Evolutionary conservation across 352 stramenopile genomes (phyloP), one percentile per base, ranked within the genome.

Genomic region (Phytophthora cactorum): DNA sequence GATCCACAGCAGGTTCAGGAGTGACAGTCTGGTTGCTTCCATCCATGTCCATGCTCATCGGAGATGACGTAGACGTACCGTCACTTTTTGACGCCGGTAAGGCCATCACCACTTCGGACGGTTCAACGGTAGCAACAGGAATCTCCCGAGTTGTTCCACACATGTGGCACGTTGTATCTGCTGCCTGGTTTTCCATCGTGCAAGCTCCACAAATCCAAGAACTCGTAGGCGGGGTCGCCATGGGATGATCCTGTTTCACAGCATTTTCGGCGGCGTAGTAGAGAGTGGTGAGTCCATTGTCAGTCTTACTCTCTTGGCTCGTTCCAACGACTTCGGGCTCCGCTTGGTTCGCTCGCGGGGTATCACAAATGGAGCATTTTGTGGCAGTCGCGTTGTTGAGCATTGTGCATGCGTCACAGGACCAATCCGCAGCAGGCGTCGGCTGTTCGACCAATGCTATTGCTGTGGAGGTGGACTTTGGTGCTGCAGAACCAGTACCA

Each of bases 331-430:
- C 65, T 34, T 74, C 70, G 27, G 64, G 63, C 29, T 79, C 61
- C 2, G 45, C 34, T 44, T 64, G 52, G 9, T 68, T 70, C 7
- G 82, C 55, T 47, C 76, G 68, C 32, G 59, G 49, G 8, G 85
- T 92, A 43, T 92, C 83, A 66, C 88, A 96, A 5, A 96, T 86
- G 0, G 75, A 75, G 47, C 88, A 96, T 55, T 92, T 94, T 4
- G 66, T 79, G n/a, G 72, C 75, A 49, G 72, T 72, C 0, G 68
- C 55, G 12, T 59, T 60, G 53, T 96, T 96, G 5, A 93, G 66
- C 78, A 92, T 93, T 7, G 88, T 96, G 32, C 88, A 96, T 0
- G 85, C 88, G 46, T 74, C 61, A 47, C 88, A 96, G 2, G 85
- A 82, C 88, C 86, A 95, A 54, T 93, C 79, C 5, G 36, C 58